Evolutionary conservation across 2,329 filamentous ascomycete genomes (phyloP).

Genomic region (Fusarium dlaminii): DNA sequence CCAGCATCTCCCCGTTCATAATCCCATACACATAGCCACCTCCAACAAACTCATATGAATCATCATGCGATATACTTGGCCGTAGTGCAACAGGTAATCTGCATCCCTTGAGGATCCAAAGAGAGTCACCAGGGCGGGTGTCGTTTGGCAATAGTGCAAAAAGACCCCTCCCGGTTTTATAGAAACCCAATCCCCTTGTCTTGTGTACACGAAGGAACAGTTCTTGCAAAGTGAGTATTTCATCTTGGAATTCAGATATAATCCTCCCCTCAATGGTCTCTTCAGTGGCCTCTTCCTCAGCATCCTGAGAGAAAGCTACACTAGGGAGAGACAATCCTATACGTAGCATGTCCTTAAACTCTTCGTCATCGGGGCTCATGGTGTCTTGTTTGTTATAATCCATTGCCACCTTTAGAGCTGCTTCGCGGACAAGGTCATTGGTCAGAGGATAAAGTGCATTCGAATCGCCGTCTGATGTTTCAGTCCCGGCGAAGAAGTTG

Average conservation of each 20-base stretch:
- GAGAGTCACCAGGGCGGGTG: rapidly evolving
- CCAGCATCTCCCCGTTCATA: neutral
- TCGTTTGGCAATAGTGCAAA: neutral
- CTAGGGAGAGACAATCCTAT: rapidly evolving
- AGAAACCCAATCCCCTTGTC: neutral
- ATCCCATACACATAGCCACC: neutral
- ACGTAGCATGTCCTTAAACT: rapidly evolving
- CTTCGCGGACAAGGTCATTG: neutral
- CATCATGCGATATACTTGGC: neutral
- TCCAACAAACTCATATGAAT: neutral
- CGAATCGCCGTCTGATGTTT: rapidly evolving
- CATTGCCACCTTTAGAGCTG: neutral
- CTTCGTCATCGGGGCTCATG: neutral
- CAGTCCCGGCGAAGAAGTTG: neutral
- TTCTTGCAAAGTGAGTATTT: rapidly evolving
- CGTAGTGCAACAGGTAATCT: neutral
- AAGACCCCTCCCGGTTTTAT: neutral
- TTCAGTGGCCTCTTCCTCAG: neutral
- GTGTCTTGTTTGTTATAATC: neutral
- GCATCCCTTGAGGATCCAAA: neutral
- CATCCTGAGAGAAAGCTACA: rapidly evolving
- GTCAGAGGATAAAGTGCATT: neutral
- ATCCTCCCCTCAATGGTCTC: neutral
- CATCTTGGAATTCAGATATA: rapidly evolving
- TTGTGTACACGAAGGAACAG: neutral